Evolutionary conservation across 148 eudicot genomes (phyloP), one percentile per base, ranked within the genome.

Genomic region (Fagopyrum tataricum): DNA sequence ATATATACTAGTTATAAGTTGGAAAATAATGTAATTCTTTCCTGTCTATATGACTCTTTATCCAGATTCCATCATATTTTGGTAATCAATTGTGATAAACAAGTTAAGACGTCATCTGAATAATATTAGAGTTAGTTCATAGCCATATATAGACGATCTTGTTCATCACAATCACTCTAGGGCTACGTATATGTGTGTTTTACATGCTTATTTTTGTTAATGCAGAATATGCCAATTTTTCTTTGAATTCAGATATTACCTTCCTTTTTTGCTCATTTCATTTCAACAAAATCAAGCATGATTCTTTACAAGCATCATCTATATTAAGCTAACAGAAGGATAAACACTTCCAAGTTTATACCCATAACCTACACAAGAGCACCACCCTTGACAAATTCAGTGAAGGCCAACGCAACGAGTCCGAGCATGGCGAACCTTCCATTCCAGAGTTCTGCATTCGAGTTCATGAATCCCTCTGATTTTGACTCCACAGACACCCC

Each of bases 361-460:
- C 62, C 31, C 62, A 10, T 4, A 11, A 26, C 26, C 77, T 72
- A 87, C n/a, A 91, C 85, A 73, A 91, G 91, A 20, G 97, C 89
- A 4, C 87, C 79, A 0, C 98, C 98, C 21, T 75, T 89, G 0
- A 86, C 82, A 39, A 20, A 87, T 75, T 90, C 96, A 9, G 96
- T 90, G 72, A 93, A 66, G 4, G 96, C 98, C 85, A 93, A 77
- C 20, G 94, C 94, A 58, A 93, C 82, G 42, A 91, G 82, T 4
- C 98, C 98, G 59, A 89, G 51, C 98, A 93, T 93, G 26, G 98
- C 97, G 13, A 84, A 15, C 73, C 98, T 85, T 1, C 98, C 98
- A 71, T 93, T 93, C 92, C 85, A 87, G 0, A 93, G 21, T 80
- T 91, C 95, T 1, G 98, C 97, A 43, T 93, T 83, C 0, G 98